A percentile compares a stretch with the other conserved stretches of the same genome.
These are phyloP conservation scores for Isoetes taiwanensis DNA, from an alignment of 75 land plant species.

Conservation along the genomic window DNA sequence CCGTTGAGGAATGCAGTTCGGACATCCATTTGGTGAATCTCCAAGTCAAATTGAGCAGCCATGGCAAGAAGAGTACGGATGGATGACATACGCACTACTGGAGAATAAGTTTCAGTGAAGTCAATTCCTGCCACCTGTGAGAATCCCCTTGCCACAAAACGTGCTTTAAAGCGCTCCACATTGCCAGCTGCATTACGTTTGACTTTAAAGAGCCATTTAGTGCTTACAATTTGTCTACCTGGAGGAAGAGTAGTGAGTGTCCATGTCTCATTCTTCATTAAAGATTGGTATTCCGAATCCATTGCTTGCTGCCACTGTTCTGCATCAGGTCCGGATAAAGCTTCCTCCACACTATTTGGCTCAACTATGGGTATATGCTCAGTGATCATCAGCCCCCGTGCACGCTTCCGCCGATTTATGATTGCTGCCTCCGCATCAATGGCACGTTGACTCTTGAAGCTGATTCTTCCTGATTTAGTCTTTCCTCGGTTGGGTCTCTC, in stretches of 20 bases:
- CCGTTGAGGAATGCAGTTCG: conserved; percentile 5
- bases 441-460: background rate
- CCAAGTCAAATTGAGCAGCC: background rate
- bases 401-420: background rate
- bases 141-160: background rate
- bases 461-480: too few species aligned
- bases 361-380: background rate
- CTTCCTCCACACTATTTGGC: background rate
- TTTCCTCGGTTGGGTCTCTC: too few species aligned
- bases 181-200: background rate
- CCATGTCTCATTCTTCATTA: conserved; percentile 4
- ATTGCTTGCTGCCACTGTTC: background rate
- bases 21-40: conserved; percentile 1
- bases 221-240: background rate
- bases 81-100: background rate
- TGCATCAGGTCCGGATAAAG: background rate
- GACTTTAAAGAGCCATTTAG: background rate
- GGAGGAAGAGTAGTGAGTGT: background rate
- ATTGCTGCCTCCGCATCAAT: background rate
- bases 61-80: background rate
- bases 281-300: background rate
- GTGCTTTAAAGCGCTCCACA: background rate
- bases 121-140: conserved; percentile 1
- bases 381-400: background rate
- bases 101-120: background rate